Evolutionary conservation across 345 rosid species (phyloP).

Genomic region (Diplotaxis tenuifolia): DNA sequence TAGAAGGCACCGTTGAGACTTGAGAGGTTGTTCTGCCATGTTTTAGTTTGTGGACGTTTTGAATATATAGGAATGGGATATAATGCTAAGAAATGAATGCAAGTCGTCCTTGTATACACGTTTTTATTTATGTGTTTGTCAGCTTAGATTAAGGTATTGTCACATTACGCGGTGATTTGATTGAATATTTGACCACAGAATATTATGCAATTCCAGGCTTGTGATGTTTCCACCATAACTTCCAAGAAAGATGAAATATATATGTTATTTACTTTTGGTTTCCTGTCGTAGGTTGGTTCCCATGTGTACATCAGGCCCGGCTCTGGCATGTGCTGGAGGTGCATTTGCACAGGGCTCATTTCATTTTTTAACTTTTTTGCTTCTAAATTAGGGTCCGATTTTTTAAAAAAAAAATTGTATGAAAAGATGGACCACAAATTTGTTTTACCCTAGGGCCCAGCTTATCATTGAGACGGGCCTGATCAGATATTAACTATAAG

Average conservation of each 20-base stretch:
- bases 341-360: no score
- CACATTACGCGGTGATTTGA: constrained; percentile 30
- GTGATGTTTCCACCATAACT: constrained; percentile 22
- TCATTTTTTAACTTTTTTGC: no score
- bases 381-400: no score
- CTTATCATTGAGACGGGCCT: no score
- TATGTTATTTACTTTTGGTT: no score
- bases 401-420: no score
- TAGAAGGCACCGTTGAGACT: constrained; percentile 74
- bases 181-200: constrained; percentile 29
- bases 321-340: no score
- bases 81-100: constrained; percentile 15
- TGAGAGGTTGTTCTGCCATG: constrained; percentile 47
- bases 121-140: constrained; percentile 21
- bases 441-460: no score
- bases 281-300: no score
- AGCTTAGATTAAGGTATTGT: constrained; percentile 18
- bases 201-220: constrained; percentile 32
- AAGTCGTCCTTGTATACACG: constrained; percentile 18
- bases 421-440: no score
- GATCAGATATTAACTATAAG: no score
- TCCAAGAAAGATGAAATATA: constrained; percentile 1
- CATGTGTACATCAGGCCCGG: no score
- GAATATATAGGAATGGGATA: constrained; percentile 1
- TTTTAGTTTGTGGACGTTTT: constrained; percentile 19